phyloP scores from a whole-genome alignment of 176 grass and related monocot species.

The Otatea glauca region DNA sequence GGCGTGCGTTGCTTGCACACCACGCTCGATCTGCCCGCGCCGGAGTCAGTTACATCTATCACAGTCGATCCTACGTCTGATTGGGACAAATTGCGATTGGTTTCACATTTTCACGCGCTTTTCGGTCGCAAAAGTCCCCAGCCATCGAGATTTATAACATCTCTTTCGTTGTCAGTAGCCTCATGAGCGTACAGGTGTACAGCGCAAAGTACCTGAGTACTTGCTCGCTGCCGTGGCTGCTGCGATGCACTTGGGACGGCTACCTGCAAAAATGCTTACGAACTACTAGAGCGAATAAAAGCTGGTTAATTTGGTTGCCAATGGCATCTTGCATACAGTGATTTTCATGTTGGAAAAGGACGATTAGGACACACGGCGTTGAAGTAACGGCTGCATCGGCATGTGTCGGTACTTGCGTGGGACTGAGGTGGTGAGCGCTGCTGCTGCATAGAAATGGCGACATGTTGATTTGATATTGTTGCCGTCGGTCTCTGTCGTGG shows the following conservation, averaged over 20 bases:
- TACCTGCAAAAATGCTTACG: background rate
- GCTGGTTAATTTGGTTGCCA: background rate
- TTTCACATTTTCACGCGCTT: slow-evolving; percentile 18
- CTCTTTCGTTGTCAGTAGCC: slow-evolving; percentile 18
- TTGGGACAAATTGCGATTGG: background rate
- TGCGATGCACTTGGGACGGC: background rate
- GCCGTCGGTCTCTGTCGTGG: background rate
- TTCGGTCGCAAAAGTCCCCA: background rate
- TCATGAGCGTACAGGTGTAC: slow-evolving; percentile 16
- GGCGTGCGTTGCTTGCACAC: background rate
- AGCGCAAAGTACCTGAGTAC: background rate
- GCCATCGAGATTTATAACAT: background rate
- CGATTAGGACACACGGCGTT: background rate
- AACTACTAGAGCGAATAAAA: too few species aligned
- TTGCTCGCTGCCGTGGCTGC: slow-evolving; percentile 7
- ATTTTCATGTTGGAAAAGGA: background rate
- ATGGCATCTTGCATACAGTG: background rate
- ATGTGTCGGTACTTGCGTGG: slow-evolving; percentile 29
- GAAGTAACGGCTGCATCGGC: background rate
- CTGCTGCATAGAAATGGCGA: background rate
- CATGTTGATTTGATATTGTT: background rate
- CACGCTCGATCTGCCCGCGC: background rate
- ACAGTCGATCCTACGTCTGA: background rate
- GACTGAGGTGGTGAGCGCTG: slow-evolving; percentile 19
- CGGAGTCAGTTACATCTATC: background rate